A percentile compares a stretch with the other conserved stretches of the same genome.
These are phyloP conservation scores for Lycium ferocissimum DNA, from an alignment of 257 asterid species.

Conservation along the genomic window DNA sequence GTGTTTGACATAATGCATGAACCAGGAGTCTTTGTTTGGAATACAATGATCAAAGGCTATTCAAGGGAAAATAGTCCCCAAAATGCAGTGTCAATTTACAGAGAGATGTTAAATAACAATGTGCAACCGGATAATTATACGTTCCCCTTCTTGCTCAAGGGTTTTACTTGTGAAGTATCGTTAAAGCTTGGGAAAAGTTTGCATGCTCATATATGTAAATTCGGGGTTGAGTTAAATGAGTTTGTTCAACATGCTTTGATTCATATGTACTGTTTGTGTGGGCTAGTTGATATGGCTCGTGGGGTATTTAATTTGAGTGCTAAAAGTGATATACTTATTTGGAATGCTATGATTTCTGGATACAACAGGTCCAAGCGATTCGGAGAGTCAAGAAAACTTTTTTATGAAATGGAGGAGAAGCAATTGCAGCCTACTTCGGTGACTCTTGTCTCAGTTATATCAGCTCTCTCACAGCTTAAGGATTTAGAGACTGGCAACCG, in stretches of 20 bases:
- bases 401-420: slow-evolving; percentile 40
- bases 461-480: slow-evolving; percentile 43
- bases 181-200: slow-evolving; percentile 31
- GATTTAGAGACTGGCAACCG: slow-evolving; percentile 37
- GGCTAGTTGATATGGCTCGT: slow-evolving; percentile 39
- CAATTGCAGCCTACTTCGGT: slow-evolving; percentile 37
- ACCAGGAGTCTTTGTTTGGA: slow-evolving; percentile 42
- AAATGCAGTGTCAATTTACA: slow-evolving; percentile 33
- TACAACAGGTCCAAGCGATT: slow-evolving; percentile 35
- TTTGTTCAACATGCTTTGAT: slow-evolving; percentile 40
- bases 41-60: slow-evolving; percentile 44
- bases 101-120: slow-evolving; percentile 37
- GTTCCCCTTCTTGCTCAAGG: slow-evolving; percentile 46
- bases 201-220: slow-evolving; percentile 43
- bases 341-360: slow-evolving; percentile 48
- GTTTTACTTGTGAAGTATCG: slow-evolving; percentile 31
- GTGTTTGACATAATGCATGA: slow-evolving; percentile 43
- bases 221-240: slow-evolving; percentile 42
- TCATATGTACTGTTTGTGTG: slow-evolving; percentile 35
- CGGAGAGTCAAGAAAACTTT: slow-evolving; percentile 35
- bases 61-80: slow-evolving; percentile 32
- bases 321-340: slow-evolving; percentile 33
- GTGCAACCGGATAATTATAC: slow-evolving; percentile 41
- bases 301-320: slow-evolving; percentile 39
- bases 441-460: slow-evolving; percentile 40